Evolutionary conservation across 202 grass and related monocot genomes (phyloP).

Genomic region (Carex arenaria): DNA sequence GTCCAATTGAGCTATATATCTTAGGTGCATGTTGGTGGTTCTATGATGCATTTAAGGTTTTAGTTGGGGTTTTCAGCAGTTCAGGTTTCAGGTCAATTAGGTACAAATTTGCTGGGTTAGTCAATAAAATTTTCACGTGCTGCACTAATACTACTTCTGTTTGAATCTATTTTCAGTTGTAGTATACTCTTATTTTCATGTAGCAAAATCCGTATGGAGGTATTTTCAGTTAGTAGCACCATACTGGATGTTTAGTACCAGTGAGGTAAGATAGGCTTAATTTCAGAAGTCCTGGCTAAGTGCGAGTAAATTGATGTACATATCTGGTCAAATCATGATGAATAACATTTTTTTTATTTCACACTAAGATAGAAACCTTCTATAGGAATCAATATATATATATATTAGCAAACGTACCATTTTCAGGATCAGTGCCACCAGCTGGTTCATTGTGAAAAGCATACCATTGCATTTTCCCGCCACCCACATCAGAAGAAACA

Average conservation of each 20-base stretch:
- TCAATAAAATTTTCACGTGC: background rate
- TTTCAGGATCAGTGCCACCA: conserved; percentile 80
- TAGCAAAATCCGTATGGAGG: background rate
- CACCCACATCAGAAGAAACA: conserved; percentile 93
- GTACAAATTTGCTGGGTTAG: no score
- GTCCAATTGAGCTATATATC: background rate
- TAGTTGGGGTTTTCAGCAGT: background rate
- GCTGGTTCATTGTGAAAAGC: conserved; percentile 91
- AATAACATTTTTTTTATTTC: background rate
- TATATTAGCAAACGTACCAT: conserved; percentile 48
- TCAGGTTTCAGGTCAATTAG: background rate
- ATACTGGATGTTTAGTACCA: background rate
- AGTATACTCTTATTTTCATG: background rate
- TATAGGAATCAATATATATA: background rate
- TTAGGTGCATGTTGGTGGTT: no score
- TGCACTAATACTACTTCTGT: background rate
- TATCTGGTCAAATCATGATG: background rate
- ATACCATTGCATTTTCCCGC: conserved; percentile 99
- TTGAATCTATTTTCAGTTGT: background rate
- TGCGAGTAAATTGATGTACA: background rate
- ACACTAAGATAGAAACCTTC: background rate
- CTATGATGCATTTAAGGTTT: background rate
- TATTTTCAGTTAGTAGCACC: background rate
- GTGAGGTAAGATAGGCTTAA: background rate
- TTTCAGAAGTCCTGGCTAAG: background rate